These are phyloP conservation scores for Halenospora varia DNA, from an alignment of 495 filamentous ascomycete species.

Conservation along the genomic window DNA sequence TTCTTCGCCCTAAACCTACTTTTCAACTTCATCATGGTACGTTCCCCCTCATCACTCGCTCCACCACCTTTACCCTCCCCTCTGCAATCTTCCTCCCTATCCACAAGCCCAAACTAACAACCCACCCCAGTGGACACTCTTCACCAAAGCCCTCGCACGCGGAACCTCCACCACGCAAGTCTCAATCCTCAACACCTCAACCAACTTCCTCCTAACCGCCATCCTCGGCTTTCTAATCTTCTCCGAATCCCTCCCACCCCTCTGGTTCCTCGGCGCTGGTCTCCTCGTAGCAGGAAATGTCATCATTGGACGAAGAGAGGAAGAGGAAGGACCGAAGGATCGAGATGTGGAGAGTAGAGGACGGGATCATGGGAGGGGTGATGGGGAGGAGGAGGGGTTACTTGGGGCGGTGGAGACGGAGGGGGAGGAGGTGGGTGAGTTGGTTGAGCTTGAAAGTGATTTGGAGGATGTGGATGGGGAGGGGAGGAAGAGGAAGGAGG, in stretches of 20 bases:
- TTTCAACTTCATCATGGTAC: conserved; percentile 83
- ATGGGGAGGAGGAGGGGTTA: conserved; percentile 10
- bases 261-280: conserved; percentile 87
- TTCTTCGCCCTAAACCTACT: conserved; percentile 86
- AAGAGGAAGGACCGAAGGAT: conserved; percentile 22
- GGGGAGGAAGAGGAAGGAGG: background rate
- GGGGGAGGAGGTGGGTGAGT: conserved; percentile 5
- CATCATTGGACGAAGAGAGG: conserved; percentile 79
- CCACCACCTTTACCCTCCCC: background rate
- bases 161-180: conserved; percentile 85
- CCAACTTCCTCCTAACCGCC: conserved; percentile 91
- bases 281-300: conserved; percentile 88
- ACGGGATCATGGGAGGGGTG: background rate
- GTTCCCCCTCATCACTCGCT: too few species aligned
- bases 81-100: too few species aligned
- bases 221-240: conserved; percentile 76
- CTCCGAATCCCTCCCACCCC: conserved; percentile 60
- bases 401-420: conserved; percentile 6
- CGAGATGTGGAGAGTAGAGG: background rate
- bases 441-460: too few species aligned
- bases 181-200: conserved; percentile 85
- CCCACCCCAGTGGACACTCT: conserved; percentile 92
- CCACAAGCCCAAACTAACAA: conserved; percentile 1
- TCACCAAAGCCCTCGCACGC: conserved; percentile 76
- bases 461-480: background rate